Base-by-base conservation (phyloP, 2,329 filamentous ascomycete species). In the Grosmannia huntii region DNA sequence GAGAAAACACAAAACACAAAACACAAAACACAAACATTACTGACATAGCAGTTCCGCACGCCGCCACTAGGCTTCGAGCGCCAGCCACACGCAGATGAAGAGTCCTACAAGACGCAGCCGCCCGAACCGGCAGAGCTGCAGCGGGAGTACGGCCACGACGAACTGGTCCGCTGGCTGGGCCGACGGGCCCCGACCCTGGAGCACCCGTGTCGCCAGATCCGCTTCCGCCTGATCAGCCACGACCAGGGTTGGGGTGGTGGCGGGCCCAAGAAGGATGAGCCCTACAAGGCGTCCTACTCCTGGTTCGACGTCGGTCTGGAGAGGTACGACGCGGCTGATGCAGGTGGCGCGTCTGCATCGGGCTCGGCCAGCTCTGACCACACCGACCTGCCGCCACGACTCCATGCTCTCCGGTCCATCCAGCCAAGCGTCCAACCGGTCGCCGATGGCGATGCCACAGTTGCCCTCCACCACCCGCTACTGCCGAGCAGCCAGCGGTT, bases 231-330 rank as follows among this genome's bases (percentile, higher is more conserved):
- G 48, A 68, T 67, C 12, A 81, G 79, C 65, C 72, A 68, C 53
- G 83, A 86, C 61, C 83, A 86, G 62, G 83, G 83, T 4, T 83
- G 75, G 75, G 73, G 75, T 36, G 72, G 74, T 16, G 60, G 68
- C 0, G 16, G 9, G 14, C 16, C 6, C 14, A 11, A 6, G n/a
- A 3, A 1, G 19, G 28, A 65, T 2, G 72, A 72, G 2, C 73
- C 73, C 1, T 84, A 76, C 57, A 62, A 66, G 0, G 70, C 68
- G 2, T 80, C 82, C 0, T 83, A 70, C 69, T 82, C 82, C 0
- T 86, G 83, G 83, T 84, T 85, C 60, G 82, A 85, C 58, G 80
- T 75, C 19, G 83, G 83, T 0, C 66, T 83, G 19, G 83, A 86
- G 67, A 73, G 74, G 4, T 78, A 81, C 53, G 76, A 78, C 51